Percentiles rank a stretch among this genome's conserved stretches.
These are phyloP conservation scores for Fragosphaeria purpurea DNA, from an alignment of 2,329 filamentous ascomycete species.

Conservation along the genomic window DNA sequence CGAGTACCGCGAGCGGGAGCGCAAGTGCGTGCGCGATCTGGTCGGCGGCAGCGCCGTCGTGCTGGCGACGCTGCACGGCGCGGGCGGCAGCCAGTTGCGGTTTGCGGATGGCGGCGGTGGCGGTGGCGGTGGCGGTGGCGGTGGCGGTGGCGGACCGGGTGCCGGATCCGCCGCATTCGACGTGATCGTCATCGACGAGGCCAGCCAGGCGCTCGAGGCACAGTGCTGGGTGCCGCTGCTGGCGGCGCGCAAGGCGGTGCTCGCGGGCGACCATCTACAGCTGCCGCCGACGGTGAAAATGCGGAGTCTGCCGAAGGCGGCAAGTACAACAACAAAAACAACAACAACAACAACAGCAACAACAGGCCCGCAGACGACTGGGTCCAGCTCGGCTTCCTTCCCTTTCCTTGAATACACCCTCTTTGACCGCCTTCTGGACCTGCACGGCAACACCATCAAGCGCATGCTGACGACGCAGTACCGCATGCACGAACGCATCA, in stretches of 20 bases:
- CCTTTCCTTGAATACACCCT: conserved; percentile 76
- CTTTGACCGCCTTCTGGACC: conserved; percentile 74
- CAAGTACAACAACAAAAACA: not conserved
- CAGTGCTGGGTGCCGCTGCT: conserved; percentile 94
- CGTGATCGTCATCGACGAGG: conserved; percentile 91
- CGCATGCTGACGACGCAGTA: conserved; percentile 95
- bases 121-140: not conserved
- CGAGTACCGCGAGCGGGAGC: conserved; percentile 80
- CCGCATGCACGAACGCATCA: conserved; percentile 93
- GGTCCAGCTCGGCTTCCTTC: conserved; percentile 25
- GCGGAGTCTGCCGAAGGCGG: conserved; percentile 19
- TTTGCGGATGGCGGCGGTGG: not conserved
- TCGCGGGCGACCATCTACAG: conserved; percentile 91
- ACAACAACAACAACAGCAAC: not conserved
- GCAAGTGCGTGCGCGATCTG: conserved; percentile 66
- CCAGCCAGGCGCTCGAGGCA: conserved; percentile 87
- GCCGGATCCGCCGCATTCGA: conserved; percentile 61
- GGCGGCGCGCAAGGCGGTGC: conserved; percentile 70
- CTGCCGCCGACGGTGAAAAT: conserved; percentile 92
- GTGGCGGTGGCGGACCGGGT: conserved; percentile 15
- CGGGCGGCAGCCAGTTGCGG: conserved; percentile 73
- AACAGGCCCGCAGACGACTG: not conserved
- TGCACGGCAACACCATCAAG: conserved; percentile 80
- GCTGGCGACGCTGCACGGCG: conserved; percentile 83
- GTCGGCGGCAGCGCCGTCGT: conserved; percentile 75